Percentiles rank a stretch among this genome's conserved stretches.
Conservation (phyloP, 768 basidiomycete species). For the Lactarius deliciosus region DNA sequence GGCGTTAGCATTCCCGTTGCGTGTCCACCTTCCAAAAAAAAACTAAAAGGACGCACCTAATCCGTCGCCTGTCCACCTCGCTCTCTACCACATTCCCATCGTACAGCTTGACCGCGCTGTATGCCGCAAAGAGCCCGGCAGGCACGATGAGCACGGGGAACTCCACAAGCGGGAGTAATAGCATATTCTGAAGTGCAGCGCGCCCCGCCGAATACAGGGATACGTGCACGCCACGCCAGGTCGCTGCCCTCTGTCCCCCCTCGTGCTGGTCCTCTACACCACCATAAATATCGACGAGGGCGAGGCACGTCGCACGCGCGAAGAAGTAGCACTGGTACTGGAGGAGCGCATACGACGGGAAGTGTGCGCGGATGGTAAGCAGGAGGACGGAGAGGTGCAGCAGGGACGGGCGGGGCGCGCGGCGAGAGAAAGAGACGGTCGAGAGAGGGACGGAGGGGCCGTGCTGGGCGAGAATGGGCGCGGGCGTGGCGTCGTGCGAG, state of each 20-base stretch:
- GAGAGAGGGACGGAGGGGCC: constrained; percentile 20
- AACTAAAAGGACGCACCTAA: constrained; percentile 19
- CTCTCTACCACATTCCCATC: constrained; percentile 23
- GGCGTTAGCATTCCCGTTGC: not conserved
- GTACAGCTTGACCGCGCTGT: constrained; percentile 27
- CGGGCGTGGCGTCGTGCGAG: constrained; percentile 27
- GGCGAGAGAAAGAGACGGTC: constrained; percentile 24
- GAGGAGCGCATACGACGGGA: constrained; percentile 29
- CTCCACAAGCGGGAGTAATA: constrained; percentile 26
- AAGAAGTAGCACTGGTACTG: constrained; percentile 30
- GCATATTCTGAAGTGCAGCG: constrained; percentile 28
- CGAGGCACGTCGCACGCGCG: constrained; percentile 25
- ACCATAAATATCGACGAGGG: constrained; percentile 20
- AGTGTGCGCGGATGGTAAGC: constrained; percentile 24
- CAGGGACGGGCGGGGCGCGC: constrained; percentile 18
- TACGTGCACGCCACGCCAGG: constrained; percentile 30
- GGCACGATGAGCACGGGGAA: constrained; percentile 27
- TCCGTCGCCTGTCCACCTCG: constrained; percentile 21
- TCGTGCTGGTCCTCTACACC: constrained; percentile 21
- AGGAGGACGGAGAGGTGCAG: constrained; percentile 28
- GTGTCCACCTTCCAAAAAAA: not conserved
- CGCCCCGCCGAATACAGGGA: constrained; percentile 26
- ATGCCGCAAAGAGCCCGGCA: constrained; percentile 28
- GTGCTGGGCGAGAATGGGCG: constrained; percentile 19
- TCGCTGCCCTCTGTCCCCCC: constrained; percentile 18